phyloP scores from a whole-genome alignment of 73 alveolate species.

The Halteria grandinella region DNA sequence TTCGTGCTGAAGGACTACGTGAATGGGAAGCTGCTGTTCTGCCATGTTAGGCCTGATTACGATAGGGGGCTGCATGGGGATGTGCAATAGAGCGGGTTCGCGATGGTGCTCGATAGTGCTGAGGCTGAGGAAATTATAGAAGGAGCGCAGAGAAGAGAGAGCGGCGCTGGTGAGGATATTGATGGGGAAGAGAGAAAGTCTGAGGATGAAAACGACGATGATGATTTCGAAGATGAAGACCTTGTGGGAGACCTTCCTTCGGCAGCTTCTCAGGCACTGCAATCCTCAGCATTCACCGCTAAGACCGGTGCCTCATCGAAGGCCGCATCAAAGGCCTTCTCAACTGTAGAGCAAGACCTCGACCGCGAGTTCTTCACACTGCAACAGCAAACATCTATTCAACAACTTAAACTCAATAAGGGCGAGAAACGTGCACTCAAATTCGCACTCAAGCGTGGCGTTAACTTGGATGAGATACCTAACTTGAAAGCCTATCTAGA shows the following conservation, averaged over 20 bases:
- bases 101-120: constrained; percentile 5
- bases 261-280: no score
- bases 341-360: constrained; percentile 25
- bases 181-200: no score
- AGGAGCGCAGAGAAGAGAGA: no score
- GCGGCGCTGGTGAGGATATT: constrained; percentile 9
- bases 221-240: constrained; percentile 39
- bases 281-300: no score
- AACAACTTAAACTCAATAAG: constrained; percentile 46
- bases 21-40: constrained; percentile 91
- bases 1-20: constrained; percentile 93
- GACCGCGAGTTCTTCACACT: constrained; percentile 47
- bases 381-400: neutral
- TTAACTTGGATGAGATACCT: constrained; percentile 46
- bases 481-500: constrained; percentile 37
- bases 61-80: constrained; percentile 72
- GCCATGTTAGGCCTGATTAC: constrained; percentile 93
- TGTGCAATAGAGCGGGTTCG: constrained; percentile 36
- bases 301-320: no score
- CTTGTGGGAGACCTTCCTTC: no score
- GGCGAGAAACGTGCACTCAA: constrained; percentile 68
- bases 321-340: no score
- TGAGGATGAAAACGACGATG: constrained; percentile 40
- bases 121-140: constrained; percentile 18
- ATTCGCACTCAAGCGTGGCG: constrained; percentile 63